Percentiles rank a stretch among this genome's conserved stretches.
Evolutionary conservation across 768 basidiomycete genomes (phyloP).

Genomic region (Termitomyces sp.): DNA sequence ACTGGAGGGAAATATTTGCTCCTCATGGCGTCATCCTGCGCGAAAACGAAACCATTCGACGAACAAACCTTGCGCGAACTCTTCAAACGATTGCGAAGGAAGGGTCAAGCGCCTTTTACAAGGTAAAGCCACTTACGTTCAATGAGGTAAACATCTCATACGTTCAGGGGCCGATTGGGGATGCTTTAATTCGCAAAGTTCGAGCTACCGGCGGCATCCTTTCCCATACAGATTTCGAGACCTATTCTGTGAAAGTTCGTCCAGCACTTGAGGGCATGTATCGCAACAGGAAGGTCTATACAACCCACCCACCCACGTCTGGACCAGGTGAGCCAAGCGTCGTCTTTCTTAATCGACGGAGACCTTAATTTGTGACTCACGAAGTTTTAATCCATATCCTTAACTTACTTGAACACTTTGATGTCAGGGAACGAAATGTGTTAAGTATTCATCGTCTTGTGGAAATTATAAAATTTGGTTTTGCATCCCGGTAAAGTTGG

Average conservation of each 20-base stretch:
- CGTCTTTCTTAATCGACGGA: neutral
- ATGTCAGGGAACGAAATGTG: conserved; percentile 45
- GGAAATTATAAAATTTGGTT: conserved; percentile 78
- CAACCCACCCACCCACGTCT: conserved; percentile 77
- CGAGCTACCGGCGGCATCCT: conserved; percentile 73
- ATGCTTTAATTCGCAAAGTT: conserved; percentile 70
- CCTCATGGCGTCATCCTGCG: conserved; percentile 64
- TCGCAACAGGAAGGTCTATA: conserved; percentile 74
- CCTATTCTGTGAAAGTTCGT: conserved; percentile 62
- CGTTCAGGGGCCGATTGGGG: conserved; percentile 70
- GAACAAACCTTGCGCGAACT: conserved; percentile 74
- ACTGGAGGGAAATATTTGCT: conserved; percentile 83
- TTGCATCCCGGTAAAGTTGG: conserved; percentile 36
- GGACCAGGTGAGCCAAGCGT: conserved; percentile 50
- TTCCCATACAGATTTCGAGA: conserved; percentile 63
- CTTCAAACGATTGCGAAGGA: conserved; percentile 66
- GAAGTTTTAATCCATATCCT: conserved; percentile 83
- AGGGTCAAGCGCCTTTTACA: conserved; percentile 82
- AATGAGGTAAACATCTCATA: conserved; percentile 9
- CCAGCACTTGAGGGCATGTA: conserved; percentile 78
- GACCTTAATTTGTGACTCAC: neutral
- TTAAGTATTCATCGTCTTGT: conserved; percentile 75
- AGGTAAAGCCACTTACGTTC: conserved; percentile 30
- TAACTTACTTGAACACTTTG: conserved; percentile 82
- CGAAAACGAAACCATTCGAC: conserved; percentile 68